These are phyloP conservation scores for Pseudoperonospora humuli DNA, from an alignment of 352 stramenopile species.

Conservation along the genomic window DNA sequence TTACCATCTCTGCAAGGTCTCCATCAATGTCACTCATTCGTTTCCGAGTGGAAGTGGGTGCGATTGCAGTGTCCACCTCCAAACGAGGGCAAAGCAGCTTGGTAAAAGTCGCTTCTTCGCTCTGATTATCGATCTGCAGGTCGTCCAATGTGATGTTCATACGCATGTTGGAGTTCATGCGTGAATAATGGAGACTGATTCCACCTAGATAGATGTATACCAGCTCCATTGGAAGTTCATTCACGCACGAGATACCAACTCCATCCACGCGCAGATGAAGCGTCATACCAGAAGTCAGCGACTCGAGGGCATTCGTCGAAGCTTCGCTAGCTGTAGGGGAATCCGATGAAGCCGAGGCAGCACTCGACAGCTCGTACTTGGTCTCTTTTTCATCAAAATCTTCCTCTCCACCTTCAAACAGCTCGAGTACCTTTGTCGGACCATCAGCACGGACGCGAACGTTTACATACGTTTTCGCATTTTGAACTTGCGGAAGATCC, in stretches of 20 bases:
- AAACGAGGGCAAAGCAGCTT: constrained; percentile 76
- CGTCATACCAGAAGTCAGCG: constrained; percentile 53
- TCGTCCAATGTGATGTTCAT: constrained; percentile 82
- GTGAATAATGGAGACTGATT: constrained; percentile 69
- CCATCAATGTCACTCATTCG: constrained; percentile 41
- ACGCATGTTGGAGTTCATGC: constrained; percentile 75
- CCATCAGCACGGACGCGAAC: constrained; percentile 82
- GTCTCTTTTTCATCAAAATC: constrained; percentile 80
- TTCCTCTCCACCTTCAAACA: constrained; percentile 84
- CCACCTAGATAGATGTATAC: constrained; percentile 82
- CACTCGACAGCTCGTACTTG: constrained; percentile 68
- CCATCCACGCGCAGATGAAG: constrained; percentile 67
- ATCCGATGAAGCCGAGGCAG: constrained; percentile 48
- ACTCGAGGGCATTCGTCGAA: constrained; percentile 67
- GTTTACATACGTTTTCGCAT: constrained; percentile 82
- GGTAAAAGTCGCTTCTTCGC: constrained; percentile 72
- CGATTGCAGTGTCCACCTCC: constrained; percentile 17
- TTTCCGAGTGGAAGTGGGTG: constrained; percentile 21
- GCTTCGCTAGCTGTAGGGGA: constrained; percentile 65
- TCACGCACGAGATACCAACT: constrained; percentile 83
- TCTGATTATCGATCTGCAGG: constrained; percentile 85
- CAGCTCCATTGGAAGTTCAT: constrained; percentile 79
- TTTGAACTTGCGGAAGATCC: constrained; percentile 43
- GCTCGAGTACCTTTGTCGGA: constrained; percentile 86
- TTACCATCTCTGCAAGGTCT: constrained; percentile 40